Base-by-base conservation (phyloP, 139 green algal genomes). In the Nannochloris sp. region DNA sequence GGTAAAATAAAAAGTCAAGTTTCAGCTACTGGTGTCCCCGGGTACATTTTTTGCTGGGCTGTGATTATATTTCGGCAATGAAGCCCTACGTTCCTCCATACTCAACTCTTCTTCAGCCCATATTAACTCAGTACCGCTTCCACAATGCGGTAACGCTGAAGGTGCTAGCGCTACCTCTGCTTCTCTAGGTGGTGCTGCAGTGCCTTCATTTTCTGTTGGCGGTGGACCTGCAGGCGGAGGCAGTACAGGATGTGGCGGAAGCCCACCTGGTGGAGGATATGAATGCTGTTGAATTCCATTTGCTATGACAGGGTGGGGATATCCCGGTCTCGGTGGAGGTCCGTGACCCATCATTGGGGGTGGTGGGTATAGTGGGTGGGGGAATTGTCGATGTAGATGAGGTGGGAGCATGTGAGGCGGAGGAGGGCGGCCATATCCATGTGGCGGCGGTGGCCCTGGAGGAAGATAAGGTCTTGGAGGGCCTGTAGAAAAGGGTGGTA, bases 91-190 rank as follows among this genome's bases (percentile, higher is more conserved):
- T 62, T 86, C 80, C 61, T 86, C 80, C 7, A 78, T 74, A 1
- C 67, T 79, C 32, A 59, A 72, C 2, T 79, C 66, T 32, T 84
- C 76, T 23, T 86, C 73, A 2, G 31, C 54, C 80, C 80, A 86
- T 23, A 86, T 71, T 55, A 51, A 51, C 42, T 51, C 42, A 84
- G 42, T 10, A 36, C 32, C 12, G n/a, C n/a, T n/a, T n/a, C n/a
- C n/a, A n/a, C n/a, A n/a, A n/a, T n/a, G n/a, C n/a, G n/a, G n/a
- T n/a, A n/a, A n/a, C n/a, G n/a, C n/a, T n/a, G n/a, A n/a, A n/a
- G n/a, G n/a, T n/a, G n/a, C n/a, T n/a, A n/a, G n/a, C n/a, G n/a
- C n/a, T n/a, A n/a, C n/a, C n/a, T n/a, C n/a, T n/a, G n/a, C n/a
- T n/a, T n/a, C n/a, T n/a, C n/a, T n/a, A 32, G 32, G 12, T 27